Evolutionary conservation across 2,329 filamentous ascomycete genomes (phyloP), one percentile per base, ranked within the genome.

Genomic region (Nothopassalora personata): DNA sequence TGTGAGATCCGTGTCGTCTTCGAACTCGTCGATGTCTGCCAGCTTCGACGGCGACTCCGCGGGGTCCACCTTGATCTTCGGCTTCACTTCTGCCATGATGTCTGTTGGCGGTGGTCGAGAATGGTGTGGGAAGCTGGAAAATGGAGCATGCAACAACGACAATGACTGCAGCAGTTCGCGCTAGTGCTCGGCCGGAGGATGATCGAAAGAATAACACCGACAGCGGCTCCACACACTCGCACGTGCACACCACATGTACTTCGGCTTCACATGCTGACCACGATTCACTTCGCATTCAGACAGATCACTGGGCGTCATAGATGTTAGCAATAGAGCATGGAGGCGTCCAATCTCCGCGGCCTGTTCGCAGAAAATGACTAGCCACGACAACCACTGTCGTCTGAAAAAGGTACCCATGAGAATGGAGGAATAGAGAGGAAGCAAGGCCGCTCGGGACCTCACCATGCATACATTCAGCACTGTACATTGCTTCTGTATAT

Each of bases 1-100:
- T 23, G 66, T 57, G 50, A 71, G 66, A 52, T 71, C 70, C 59
- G 58, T 66, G 54, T 72, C 71, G 48, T 72, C 70, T 52, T 72
- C 71, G 54, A 68, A 72, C 45, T 67, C 68, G 28, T 72, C 71
- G 19, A 69, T 64, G 54, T 70, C 67, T 43, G 56, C 66, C 15
- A 71, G 59, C 52, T 67, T 66, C 50, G 62, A 59, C 23, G 56
- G 50, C 53, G 59, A 54, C 43, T 60, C 60, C 19, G 59, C 62
- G 13, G 54, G 39, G 49, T 66, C 64, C 28, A 58, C 49, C 45
- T 66, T 65, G 55, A 66, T 60, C 55, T 66, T 63, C 11, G 63
- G 58, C 57, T 66, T 66, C 48, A 66, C 56, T 13, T 65, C 63
- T 19, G 62, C 54, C 63, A 63, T 64, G 1, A 13, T 56, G 47